phyloP scores from a whole-genome alignment of 805 yeast species.

The Metahyphopichia silvanorum region DNA sequence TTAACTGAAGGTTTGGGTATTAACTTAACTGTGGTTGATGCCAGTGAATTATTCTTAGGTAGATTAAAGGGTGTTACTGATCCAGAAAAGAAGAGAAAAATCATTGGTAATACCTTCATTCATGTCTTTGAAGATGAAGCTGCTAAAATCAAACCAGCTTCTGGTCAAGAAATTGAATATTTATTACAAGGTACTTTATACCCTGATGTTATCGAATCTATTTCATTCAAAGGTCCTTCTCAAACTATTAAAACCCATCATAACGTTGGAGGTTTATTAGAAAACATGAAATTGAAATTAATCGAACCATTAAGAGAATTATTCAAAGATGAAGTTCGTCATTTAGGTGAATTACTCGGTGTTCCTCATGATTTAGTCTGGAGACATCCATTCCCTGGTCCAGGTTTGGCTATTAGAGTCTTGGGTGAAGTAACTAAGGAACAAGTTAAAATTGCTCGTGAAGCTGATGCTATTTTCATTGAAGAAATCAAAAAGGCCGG shows the following conservation, averaged over 20 bases:
- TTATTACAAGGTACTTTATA: conserved; percentile 95
- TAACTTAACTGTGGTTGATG: conserved; percentile 91
- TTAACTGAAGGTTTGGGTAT: conserved; percentile 92
- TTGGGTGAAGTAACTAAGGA: conserved; percentile 92
- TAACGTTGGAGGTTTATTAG: conserved; percentile 97
- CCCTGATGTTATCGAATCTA: conserved; percentile 98
- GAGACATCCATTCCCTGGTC: conserved; percentile 99
- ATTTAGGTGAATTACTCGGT: conserved; percentile 89
- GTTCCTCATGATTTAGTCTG: conserved; percentile 96
- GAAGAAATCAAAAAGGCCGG: conserved; percentile 95
- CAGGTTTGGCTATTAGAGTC: conserved; percentile 98
- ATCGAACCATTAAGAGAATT: conserved; percentile 98
- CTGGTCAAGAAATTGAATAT: conserved; percentile 88
- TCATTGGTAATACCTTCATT: conserved; percentile 96
- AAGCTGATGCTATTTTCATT: conserved; percentile 93
- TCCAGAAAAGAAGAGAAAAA: conserved; percentile 98
- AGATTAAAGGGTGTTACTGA: conserved; percentile 92
- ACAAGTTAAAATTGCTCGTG: conserved; percentile 95
- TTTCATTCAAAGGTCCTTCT: conserved; percentile 98
- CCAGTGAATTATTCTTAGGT: conserved; percentile 81
- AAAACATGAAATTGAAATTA: conserved; percentile 96
- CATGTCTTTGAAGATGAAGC: conserved; percentile 97
- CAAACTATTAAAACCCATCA: conserved; percentile 99
- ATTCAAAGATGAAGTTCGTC: conserved; percentile 98
- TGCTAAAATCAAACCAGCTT: conserved; percentile 81